Evolutionary conservation across 805 yeast species (phyloP).

Genomic region (Cyberlindnera mississippiensis): DNA sequence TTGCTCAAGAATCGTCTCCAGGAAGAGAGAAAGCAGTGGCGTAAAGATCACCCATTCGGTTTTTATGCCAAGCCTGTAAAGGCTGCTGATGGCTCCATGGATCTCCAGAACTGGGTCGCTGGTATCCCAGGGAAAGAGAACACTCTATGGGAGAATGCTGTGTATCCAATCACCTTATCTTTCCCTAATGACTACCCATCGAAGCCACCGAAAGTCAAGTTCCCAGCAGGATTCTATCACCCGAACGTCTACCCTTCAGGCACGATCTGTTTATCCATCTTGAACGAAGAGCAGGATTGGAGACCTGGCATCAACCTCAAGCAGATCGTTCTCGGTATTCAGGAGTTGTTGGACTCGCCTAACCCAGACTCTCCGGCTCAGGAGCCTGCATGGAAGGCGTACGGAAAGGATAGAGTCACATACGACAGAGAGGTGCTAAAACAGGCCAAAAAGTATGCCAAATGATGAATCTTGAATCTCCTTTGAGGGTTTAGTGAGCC

Average conservation of each 20-base stretch:
- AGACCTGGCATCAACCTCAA: slow-evolving; percentile 92
- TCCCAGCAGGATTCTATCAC: slow-evolving; percentile 88
- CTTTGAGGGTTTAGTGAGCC: no score
- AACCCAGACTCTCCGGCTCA: slow-evolving; percentile 97
- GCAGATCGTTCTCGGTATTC: slow-evolving; percentile 87
- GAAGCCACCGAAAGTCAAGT: slow-evolving; percentile 91
- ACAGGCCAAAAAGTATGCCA: slow-evolving; percentile 73
- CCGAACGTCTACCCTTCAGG: slow-evolving; percentile 98
- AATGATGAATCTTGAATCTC: no score
- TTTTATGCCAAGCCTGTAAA: slow-evolving; percentile 89
- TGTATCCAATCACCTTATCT: slow-evolving; percentile 73
- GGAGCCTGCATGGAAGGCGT: slow-evolving; percentile 93
- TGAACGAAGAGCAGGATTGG: slow-evolving; percentile 97
- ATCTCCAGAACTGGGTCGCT: slow-evolving; percentile 85
- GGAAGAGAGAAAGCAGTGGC: slow-evolving; percentile 95
- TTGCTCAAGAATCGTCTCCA: slow-evolving; percentile 58
- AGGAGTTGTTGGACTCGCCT: slow-evolving; percentile 84
- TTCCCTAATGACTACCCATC: slow-evolving; percentile 95
- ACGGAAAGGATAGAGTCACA: slow-evolving; percentile 56
- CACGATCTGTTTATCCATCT: slow-evolving; percentile 85
- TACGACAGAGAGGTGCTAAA: slow-evolving; percentile 77
- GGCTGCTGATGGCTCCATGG: slow-evolving; percentile 75
- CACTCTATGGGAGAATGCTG: slow-evolving; percentile 89
- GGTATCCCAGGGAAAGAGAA: slow-evolving; percentile 92
- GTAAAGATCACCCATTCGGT: slow-evolving; percentile 98